Base-by-base conservation (phyloP, 2,329 filamentous ascomycete species). In the Pseudogymnoascus verrucosus region DNA sequence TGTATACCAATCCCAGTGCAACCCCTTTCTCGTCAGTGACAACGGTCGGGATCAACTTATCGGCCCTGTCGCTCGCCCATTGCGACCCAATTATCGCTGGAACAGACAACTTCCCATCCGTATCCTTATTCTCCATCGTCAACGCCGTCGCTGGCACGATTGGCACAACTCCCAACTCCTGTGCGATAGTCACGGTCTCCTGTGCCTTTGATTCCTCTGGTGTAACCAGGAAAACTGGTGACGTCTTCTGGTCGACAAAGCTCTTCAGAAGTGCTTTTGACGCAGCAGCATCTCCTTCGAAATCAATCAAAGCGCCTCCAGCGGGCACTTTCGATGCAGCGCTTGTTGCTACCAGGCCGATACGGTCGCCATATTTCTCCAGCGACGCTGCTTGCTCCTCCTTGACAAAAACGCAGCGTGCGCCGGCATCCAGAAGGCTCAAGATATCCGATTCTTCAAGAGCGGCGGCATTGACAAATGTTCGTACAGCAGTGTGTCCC, bases 1-100 rank as follows among this genome's bases (percentile, higher is more conserved):
- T 96, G 80, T 97, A 99, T 16, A 97, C 95, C 67, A 99, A 78
- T 0, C 95, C 95, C 12, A 99, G 79, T 7, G 91, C 90, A 19
- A 89, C 80, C 1, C 92, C 93, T 60, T 89, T 81, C 79, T 96
- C 91, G 73, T 99, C 91, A 1, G 90, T 92, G 6, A 99, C 95
- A 3, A 96, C 84, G 0, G 95, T 99, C 1, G 95, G 89, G 69
- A 96, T 86, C 7, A 99, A 82, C 7, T 89, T 89, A 73, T 97
- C 96, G 3, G 85, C 76, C 67, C 92, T 84, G 75, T 99, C 95
- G 40, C 90, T 91, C 67, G 84, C 88, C 76, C 92, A 92, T 67
- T 87, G 86, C 2, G 85, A 82, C 61, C 91, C 84, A 66, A 98
- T 80, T 31, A 97, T 77, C 70, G 85, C 86, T 11, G 86, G 82